phyloP scores from a whole-genome alignment of 2,329 filamentous ascomycete species.

The Massarina eburnea region DNA sequence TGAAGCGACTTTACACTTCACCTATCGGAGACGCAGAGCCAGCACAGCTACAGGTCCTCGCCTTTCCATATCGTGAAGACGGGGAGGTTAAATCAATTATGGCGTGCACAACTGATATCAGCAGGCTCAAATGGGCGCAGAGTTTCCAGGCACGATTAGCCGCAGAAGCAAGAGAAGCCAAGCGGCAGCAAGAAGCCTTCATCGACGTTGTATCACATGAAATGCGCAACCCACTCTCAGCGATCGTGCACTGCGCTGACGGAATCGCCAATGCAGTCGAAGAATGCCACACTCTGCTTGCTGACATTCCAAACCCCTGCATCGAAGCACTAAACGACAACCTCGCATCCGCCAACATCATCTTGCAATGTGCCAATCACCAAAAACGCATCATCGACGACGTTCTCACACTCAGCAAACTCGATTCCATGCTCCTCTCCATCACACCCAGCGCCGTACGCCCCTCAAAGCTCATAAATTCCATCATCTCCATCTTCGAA shows the following conservation, averaged over 20 bases:
- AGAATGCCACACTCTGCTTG: conserved; percentile 23
- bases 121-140: conserved; percentile 43
- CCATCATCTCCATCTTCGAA: conserved; percentile 43
- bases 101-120: conserved; percentile 45
- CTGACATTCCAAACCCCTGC: conserved; percentile 25
- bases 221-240: conserved; percentile 49
- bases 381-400: conserved; percentile 54
- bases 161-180: conserved; percentile 42
- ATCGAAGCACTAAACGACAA: conserved; percentile 33
- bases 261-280: conserved; percentile 43
- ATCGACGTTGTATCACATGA: conserved; percentile 47
- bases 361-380: conserved; percentile 50
- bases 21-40: conserved; percentile 34
- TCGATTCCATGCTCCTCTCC: conserved; percentile 48
- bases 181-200: conserved; percentile 43
- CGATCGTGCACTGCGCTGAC: conserved; percentile 50
- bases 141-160: conserved; percentile 41
- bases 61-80: conserved; percentile 37
- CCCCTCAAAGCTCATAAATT: conserved; percentile 37
- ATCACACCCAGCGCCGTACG: conserved; percentile 46
- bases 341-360: conserved; percentile 43
- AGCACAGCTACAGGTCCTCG: conserved; percentile 34
- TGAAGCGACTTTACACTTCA: conserved; percentile 34
- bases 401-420: conserved; percentile 49
- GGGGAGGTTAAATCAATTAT: conserved; percentile 37